phyloP scores from a whole-genome alignment of 495 filamentous ascomycete species.

The Podospora conica region DNA sequence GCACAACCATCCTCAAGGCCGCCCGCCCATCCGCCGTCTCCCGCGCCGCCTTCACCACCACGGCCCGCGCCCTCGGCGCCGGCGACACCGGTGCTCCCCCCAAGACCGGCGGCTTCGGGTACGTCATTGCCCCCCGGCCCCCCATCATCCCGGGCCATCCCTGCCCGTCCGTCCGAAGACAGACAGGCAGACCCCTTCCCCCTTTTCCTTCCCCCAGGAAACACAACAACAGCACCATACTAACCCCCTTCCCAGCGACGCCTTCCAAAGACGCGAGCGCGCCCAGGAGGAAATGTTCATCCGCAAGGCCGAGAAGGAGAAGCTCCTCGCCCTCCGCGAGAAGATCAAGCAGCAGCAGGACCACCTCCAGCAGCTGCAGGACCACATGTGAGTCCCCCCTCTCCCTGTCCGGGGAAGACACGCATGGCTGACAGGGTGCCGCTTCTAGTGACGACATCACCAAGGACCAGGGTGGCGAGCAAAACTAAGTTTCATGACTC shows the following conservation, averaged over 20 bases:
- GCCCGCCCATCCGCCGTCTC: constrained; percentile 43
- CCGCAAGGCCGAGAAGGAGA: constrained; percentile 74
- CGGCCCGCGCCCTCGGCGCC: constrained; percentile 54
- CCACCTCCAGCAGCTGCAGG: constrained; percentile 74
- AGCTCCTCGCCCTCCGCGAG: constrained; percentile 66
- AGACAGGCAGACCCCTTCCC: not conserved
- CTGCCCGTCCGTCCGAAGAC: too few species aligned
- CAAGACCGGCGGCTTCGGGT: constrained; percentile 39
- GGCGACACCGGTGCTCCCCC: constrained; percentile 65
- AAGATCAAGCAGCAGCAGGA: constrained; percentile 74
- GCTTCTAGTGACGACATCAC: constrained; percentile 57
- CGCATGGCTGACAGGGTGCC: constrained; percentile 16
- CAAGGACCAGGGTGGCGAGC: constrained; percentile 62
- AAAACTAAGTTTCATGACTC: constrained; percentile 50
- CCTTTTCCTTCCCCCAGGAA: not conserved
- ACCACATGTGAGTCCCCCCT: constrained; percentile 63
- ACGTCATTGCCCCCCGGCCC: constrained; percentile 24
- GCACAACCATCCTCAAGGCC: constrained; percentile 56
- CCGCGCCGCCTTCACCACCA: constrained; percentile 53
- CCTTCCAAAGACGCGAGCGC: constrained; percentile 84
- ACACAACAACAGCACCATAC: not conserved
- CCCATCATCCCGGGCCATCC: not conserved
- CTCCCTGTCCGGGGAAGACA: not conserved
- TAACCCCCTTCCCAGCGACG: constrained; percentile 52
- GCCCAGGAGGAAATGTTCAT: constrained; percentile 82